Evolutionary conservation across 345 rosid genomes (phyloP).

Genomic region (Gossypium herbaceum): DNA sequence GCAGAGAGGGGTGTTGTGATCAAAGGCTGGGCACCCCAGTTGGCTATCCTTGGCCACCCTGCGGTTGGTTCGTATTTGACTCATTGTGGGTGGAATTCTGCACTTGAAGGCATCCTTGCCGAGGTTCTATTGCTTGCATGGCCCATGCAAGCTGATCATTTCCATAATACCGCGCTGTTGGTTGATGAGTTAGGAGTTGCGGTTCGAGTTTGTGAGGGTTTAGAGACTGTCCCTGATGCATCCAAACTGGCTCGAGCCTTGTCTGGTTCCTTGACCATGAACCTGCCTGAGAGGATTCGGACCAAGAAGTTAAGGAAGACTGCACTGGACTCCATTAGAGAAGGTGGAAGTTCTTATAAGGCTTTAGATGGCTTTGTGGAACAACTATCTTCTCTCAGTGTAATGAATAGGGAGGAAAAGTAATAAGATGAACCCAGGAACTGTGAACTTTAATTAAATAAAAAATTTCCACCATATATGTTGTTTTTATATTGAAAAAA

Average conservation of each 20-base stretch:
- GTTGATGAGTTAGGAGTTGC: constrained; percentile 52
- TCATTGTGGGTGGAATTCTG: constrained; percentile 70
- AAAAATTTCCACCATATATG: background rate
- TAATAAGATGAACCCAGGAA: background rate
- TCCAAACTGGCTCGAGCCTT: constrained; percentile 29
- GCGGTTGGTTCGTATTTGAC: constrained; percentile 56
- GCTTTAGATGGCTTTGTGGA: constrained; percentile 38
- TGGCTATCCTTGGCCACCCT: constrained; percentile 34
- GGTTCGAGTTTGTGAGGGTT: constrained; percentile 44
- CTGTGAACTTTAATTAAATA: background rate
- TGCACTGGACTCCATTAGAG: constrained; percentile 32
- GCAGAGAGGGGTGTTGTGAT: constrained; percentile 46
- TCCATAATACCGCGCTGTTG: constrained; percentile 33
- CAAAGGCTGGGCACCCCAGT: constrained; percentile 55
- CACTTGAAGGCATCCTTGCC: constrained; percentile 36
- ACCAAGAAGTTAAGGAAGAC: constrained; percentile 27
- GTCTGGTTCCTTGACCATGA: constrained; percentile 20
- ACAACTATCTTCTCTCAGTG: constrained; percentile 7
- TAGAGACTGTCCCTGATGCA: constrained; percentile 31
- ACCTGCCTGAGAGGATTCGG: constrained; percentile 18
- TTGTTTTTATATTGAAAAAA: no score
- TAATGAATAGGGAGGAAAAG: background rate
- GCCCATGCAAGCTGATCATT: constrained; percentile 69
- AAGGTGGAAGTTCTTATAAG: constrained; percentile 42
- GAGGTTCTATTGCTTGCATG: constrained; percentile 60